A percentile compares a stretch with the other conserved stretches of the same genome.
phyloP scores from a whole-genome alignment of 2,329 filamentous ascomycete species.

The Monosporascus sp. region DNA sequence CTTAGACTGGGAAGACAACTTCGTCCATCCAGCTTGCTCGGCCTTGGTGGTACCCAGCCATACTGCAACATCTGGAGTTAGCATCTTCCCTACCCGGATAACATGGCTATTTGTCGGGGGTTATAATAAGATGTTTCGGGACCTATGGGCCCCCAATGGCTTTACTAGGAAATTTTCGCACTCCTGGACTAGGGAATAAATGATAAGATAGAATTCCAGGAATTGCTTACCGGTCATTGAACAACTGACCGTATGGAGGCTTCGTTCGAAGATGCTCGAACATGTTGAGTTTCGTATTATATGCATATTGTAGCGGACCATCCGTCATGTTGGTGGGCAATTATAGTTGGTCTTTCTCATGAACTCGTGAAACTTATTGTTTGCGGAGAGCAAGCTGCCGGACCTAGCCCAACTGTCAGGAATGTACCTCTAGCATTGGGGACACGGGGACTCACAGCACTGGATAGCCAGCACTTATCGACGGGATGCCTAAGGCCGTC shows the following conservation, averaged over 20 bases:
- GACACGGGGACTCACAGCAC: constrained; percentile 18
- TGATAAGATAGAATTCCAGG: too few species aligned
- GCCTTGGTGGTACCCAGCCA: constrained; percentile 28
- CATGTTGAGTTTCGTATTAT: constrained; percentile 28
- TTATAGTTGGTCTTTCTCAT: constrained; percentile 22
- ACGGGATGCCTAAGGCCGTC: constrained; percentile 18
- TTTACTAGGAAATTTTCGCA: too few species aligned
- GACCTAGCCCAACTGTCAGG: constrained; percentile 2
- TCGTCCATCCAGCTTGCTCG: constrained; percentile 24
- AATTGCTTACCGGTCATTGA: constrained; percentile 26
- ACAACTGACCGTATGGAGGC: constrained; percentile 23
- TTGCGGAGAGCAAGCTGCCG: constrained; percentile 2
- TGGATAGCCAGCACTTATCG: constrained; percentile 20
- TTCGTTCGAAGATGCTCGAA: constrained; percentile 28
- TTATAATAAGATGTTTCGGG: too few species aligned
- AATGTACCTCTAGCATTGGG: neutral
- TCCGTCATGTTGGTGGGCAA: constrained; percentile 24
- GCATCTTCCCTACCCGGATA: too few species aligned
- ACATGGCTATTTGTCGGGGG: too few species aligned
- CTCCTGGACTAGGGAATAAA: too few species aligned
- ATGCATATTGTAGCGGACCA: constrained; percentile 27
- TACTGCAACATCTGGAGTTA: constrained; percentile 7
- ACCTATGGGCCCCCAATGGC: too few species aligned
- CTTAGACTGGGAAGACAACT: constrained; percentile 25
- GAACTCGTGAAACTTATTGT: constrained; percentile 26